Evolutionary conservation across 2,329 filamentous ascomycete species (phyloP).

Genomic region (Thelonectria discophora): DNA sequence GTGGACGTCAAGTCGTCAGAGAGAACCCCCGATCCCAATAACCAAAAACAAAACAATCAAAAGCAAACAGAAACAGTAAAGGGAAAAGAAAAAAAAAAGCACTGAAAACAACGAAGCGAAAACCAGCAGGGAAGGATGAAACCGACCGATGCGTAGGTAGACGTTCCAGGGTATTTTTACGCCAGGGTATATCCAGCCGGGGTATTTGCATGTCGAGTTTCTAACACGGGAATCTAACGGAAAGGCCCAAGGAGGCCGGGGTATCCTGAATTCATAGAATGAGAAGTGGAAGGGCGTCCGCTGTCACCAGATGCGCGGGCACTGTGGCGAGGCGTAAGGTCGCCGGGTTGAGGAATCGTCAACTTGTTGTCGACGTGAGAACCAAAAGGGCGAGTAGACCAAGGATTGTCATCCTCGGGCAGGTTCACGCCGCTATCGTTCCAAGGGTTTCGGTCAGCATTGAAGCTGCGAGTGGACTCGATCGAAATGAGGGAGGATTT

Average conservation of each 20-base stretch:
- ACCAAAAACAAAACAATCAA: slow-evolving; percentile 36
- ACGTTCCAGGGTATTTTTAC: slow-evolving; percentile 64
- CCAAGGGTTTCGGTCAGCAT: slow-evolving; percentile 95
- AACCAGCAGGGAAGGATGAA: slow-evolving; percentile 48
- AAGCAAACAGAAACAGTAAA: slow-evolving; percentile 33
- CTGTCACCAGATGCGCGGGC: slow-evolving; percentile 88
- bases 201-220: slow-evolving; percentile 64
- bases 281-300: slow-evolving; percentile 91
- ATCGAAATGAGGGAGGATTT: slow-evolving; percentile 96
- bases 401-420: slow-evolving; percentile 82
- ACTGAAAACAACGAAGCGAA: slow-evolving; percentile 41
- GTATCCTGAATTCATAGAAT: slow-evolving; percentile 97
- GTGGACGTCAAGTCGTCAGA: slow-evolving; percentile 48
- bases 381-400: slow-evolving; percentile 69
- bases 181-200: slow-evolving; percentile 74
- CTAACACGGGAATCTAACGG: slow-evolving; percentile 73
- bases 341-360: slow-evolving; percentile 75
- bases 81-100: slow-evolving; percentile 17
- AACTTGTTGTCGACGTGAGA: slow-evolving; percentile 73
- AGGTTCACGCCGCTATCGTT: slow-evolving; percentile 97
- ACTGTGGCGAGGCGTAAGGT: slow-evolving; percentile 84
- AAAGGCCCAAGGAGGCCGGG: slow-evolving; percentile 90
- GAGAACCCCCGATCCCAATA: slow-evolving; percentile 41
- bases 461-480: slow-evolving; percentile 90
- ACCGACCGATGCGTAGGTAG: slow-evolving; percentile 59